phyloP scores from a whole-genome alignment of 129 eudicot species.

The Chrysanthemum makinoi region DNA sequence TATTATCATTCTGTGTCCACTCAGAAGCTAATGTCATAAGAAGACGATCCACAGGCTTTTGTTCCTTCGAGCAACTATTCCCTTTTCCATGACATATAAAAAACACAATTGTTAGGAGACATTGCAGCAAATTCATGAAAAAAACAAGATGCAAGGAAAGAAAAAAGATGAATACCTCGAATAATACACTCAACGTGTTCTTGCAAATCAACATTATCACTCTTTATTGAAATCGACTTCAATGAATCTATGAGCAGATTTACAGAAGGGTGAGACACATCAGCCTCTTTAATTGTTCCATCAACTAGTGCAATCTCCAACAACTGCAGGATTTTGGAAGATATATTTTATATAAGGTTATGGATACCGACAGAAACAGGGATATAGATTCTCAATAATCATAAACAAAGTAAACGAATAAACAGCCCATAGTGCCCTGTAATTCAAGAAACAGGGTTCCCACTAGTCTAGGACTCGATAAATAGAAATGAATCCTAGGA shows the following conservation, averaged over 20 bases:
- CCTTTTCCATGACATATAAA: slow-evolving; percentile 44
- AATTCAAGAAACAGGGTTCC: no score
- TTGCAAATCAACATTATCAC: slow-evolving; percentile 41
- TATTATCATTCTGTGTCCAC: slow-evolving; percentile 43
- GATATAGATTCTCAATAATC: neutral
- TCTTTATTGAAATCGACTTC: slow-evolving; percentile 32
- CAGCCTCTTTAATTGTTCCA: slow-evolving; percentile 67
- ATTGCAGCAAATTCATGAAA: slow-evolving; percentile 5
- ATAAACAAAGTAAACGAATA: no score
- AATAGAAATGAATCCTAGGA: no score
- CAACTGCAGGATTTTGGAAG: slow-evolving; percentile 54
- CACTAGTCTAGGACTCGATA: no score
- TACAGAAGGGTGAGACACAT: slow-evolving; percentile 44
- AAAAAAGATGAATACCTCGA: slow-evolving; percentile 59
- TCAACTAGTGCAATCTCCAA: slow-evolving; percentile 67
- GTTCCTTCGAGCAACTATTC: slow-evolving; percentile 60
- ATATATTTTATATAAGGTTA: neutral
- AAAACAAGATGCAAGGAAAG: neutral
- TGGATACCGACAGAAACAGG: neutral
- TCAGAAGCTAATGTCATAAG: slow-evolving; percentile 70
- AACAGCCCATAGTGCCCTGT: no score
- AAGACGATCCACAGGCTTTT: slow-evolving; percentile 64
- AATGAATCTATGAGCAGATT: slow-evolving; percentile 50
- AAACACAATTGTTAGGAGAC: slow-evolving; percentile 23
- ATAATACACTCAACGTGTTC: slow-evolving; percentile 55